Percentiles rank a stretch among this genome's conserved stretches.
phyloP scores from a whole-genome alignment of 2,329 filamentous ascomycete genomes.

The Torrubiella hemipterigena region DNA sequence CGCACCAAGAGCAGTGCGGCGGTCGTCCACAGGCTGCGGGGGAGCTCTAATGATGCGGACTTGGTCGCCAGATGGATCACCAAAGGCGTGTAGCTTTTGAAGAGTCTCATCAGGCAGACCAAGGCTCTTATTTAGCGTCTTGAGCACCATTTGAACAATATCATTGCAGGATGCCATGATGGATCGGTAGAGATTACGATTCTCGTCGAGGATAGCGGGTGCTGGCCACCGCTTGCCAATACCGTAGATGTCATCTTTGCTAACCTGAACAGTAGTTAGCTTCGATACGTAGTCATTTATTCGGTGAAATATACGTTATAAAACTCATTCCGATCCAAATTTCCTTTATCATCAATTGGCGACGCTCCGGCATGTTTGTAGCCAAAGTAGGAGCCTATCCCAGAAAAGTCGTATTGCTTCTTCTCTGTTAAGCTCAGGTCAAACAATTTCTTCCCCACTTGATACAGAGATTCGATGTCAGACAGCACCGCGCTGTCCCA shows the following conservation, averaged over 20 bases:
- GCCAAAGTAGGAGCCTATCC: slow-evolving; percentile 4
- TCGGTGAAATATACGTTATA: slow-evolving; percentile 1
- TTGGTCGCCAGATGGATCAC: slow-evolving; percentile 2
- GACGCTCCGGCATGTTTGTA: slow-evolving; percentile 3
- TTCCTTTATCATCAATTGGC: not conserved
- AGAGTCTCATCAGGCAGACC: slow-evolving; percentile 1
- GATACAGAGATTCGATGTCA: not conserved
- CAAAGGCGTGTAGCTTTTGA: not conserved
- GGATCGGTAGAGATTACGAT: not conserved
- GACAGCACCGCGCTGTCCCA: not conserved
- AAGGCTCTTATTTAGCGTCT: slow-evolving; percentile 2
- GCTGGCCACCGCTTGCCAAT: slow-evolving; percentile 3
- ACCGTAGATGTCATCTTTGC: slow-evolving; percentile 4
- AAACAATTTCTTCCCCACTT: slow-evolving; percentile 2
- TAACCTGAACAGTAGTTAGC: slow-evolving; percentile 1
- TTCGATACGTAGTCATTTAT: not conserved
- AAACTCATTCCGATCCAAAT: slow-evolving; percentile 5
- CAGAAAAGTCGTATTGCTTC: slow-evolving; percentile 3
- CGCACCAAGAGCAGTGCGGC: slow-evolving; percentile 6
- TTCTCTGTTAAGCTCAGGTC: slow-evolving; percentile 3
- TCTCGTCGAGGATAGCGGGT: not conserved
- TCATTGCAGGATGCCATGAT: slow-evolving; percentile 2
- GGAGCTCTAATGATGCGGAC: slow-evolving; percentile 4
- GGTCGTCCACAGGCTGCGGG: slow-evolving; percentile 4
- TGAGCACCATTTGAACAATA: slow-evolving; percentile 1